Evolutionary conservation across 257 asterid genomes (phyloP).

Genomic region (Solanum pimpinellifolium): DNA sequence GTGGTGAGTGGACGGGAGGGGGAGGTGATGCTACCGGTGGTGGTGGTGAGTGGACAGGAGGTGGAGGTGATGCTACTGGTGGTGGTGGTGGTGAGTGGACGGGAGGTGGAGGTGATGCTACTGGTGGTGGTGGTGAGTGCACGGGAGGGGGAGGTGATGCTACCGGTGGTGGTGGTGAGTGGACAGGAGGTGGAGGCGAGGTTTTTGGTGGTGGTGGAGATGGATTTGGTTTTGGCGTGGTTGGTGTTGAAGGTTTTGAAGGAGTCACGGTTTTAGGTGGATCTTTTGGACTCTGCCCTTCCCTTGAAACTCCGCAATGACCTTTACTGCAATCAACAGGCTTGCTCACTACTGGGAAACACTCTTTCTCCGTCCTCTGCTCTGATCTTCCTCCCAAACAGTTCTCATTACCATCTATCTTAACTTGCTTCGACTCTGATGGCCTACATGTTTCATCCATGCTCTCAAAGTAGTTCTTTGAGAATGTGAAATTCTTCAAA

Average conservation of each 20-base stretch:
- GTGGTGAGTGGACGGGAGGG: not conserved
- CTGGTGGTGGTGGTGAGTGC: not conserved
- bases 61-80: not conserved
- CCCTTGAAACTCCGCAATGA: conserved; percentile 23
- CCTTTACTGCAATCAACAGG: conserved; percentile 34
- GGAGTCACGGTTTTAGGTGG: not conserved
- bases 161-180: too few species aligned
- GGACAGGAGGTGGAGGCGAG: not conserved
- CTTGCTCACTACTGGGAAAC: conserved; percentile 17
- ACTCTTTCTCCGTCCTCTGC: conserved; percentile 37
- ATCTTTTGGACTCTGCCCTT: not conserved
- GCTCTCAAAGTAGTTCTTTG: conserved; percentile 29
- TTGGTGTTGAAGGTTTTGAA: not conserved
- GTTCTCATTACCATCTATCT: conserved; percentile 23
- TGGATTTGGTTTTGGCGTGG: not conserved
- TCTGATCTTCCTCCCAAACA: conserved; percentile 24
- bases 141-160: too few species aligned
- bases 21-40: not conserved
- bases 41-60: not conserved
- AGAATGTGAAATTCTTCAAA: conserved; percentile 30
- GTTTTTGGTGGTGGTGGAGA: not conserved
- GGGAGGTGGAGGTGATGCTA: not conserved
- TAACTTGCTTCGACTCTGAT: conserved; percentile 2
- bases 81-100: not conserved
- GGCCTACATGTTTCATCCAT: conserved; percentile 30